These are phyloP conservation scores for Backusella australiensis DNA, from an alignment of 192 early-diverging fungal genomes.

Conservation along the genomic window DNA sequence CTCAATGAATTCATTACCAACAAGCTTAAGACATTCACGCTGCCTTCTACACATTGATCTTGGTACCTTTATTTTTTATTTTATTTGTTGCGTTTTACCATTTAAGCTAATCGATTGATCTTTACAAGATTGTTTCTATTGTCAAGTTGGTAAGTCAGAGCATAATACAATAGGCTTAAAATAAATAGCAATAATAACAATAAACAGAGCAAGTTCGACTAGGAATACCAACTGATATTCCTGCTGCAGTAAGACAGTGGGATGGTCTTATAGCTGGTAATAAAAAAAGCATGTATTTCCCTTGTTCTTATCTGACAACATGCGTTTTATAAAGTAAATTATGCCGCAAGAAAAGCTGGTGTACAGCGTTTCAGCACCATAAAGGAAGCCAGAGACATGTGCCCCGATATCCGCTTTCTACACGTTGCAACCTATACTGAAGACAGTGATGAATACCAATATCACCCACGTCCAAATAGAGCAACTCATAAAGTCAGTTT, in stretches of 20 bases:
- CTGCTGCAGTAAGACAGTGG: constrained; percentile 94
- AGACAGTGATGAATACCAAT: constrained; percentile 62
- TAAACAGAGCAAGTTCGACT: constrained; percentile 66
- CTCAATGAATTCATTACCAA: constrained; percentile 25
- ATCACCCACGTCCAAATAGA: constrained; percentile 63
- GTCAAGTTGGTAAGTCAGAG: constrained; percentile 68
- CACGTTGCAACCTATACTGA: constrained; percentile 82
- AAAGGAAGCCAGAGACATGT: constrained; percentile 49
- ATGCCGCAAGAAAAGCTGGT: constrained; percentile 78
- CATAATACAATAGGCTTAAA: not conserved
- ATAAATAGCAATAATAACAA: not conserved
- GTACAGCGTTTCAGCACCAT: constrained; percentile 63
- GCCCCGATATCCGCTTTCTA: constrained; percentile 65
- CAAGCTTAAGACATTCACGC: constrained; percentile 12
- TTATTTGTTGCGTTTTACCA: not conserved
- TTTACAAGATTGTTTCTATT: constrained; percentile 68
- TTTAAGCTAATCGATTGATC: not conserved
- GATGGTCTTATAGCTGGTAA: constrained; percentile 69
- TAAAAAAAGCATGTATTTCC: not conserved
- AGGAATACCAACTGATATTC: constrained; percentile 59
- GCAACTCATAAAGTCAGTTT: constrained; percentile 89
- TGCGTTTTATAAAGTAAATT: constrained; percentile 58
- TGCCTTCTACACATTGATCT: constrained; percentile 43
- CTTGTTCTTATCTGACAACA: too few relatives aligned
- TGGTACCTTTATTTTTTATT: constrained; percentile 29